Evolutionary conservation across 305 asterid species (phyloP).

Genomic region (Fraxinus nigra): DNA sequence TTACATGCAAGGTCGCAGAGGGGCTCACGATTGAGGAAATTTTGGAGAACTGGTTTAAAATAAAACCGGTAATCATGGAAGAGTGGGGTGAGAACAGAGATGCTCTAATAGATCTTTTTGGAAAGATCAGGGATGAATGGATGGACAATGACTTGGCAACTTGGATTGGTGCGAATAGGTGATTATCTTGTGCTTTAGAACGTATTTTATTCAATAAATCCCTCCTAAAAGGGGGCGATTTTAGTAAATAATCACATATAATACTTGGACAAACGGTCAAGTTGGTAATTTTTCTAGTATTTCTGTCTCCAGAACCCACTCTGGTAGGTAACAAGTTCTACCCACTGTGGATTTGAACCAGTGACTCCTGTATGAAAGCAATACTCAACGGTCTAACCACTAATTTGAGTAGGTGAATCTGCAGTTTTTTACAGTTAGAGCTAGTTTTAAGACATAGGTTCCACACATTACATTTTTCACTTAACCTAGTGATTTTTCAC

Average conservation of each 20-base stretch:
- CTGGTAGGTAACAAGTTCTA: neutral
- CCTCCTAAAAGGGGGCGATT: neutral
- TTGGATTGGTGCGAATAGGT: slow-evolving; percentile 95
- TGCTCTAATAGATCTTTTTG: slow-evolving; percentile 73
- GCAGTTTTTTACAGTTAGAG: neutral
- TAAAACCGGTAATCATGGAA: slow-evolving; percentile 75
- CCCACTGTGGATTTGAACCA: neutral
- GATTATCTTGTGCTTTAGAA: slow-evolving; percentile 11
- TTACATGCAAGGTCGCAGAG: slow-evolving; percentile 64
- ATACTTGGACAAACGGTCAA: neutral
- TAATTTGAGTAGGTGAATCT: neutral
- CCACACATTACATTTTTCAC: neutral
- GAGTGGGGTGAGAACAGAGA: slow-evolving; percentile 84
- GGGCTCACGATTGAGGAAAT: slow-evolving; percentile 66
- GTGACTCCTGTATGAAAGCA: neutral
- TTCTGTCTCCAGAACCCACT: neutral
- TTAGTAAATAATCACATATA: neutral
- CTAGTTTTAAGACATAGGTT: neutral
- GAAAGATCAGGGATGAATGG: slow-evolving; percentile 95
- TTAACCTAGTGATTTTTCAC: neutral
- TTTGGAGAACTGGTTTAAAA: slow-evolving; percentile 68
- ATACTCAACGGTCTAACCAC: neutral
- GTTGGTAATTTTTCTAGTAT: neutral
- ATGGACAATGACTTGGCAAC: slow-evolving; percentile 69
- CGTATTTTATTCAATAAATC: neutral